Percentiles rank a stretch among this genome's conserved stretches.
phyloP scores from a whole-genome alignment of 129 eudicot genomes.

The Solidago caesia region DNA sequence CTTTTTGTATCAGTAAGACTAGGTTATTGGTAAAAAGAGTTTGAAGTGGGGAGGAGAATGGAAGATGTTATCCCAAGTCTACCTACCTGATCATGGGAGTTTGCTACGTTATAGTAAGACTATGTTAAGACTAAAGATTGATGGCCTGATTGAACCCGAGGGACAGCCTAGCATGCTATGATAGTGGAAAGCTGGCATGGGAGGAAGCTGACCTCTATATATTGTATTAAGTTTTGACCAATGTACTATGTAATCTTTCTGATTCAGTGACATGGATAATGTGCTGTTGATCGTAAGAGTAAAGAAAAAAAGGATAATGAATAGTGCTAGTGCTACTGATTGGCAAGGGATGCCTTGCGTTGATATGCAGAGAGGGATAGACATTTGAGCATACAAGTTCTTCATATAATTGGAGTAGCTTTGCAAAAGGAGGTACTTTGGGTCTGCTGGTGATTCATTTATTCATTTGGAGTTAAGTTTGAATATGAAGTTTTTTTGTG shows the following conservation, averaged over 20 bases:
- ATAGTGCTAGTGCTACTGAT: neutral
- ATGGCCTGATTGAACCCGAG: conserved; percentile 4
- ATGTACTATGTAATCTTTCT: neutral
- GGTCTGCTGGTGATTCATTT: too few species aligned
- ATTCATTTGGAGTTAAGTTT: too few species aligned
- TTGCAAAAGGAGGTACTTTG: neutral
- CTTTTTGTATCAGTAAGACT: neutral
- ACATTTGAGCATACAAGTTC: neutral
- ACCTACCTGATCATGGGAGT: conserved; percentile 6
- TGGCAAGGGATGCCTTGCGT: neutral
- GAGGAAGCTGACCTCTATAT: neutral
- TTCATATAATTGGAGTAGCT: neutral
- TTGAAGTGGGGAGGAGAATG: neutral
- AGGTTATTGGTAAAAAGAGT: neutral
- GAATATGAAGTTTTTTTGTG: too few species aligned
- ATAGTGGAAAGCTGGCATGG: conserved; percentile 16
- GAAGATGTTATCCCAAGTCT: neutral
- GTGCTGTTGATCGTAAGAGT: neutral
- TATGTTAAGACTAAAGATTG: neutral
- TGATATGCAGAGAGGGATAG: neutral
- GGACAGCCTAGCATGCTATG: neutral
- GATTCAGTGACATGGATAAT: neutral
- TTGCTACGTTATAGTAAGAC: neutral
- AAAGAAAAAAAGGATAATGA: neutral
- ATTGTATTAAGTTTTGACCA: conserved; percentile 24